phyloP scores from a whole-genome alignment of 768 basidiomycete genomes.

The Fomitopsis serialis region DNA sequence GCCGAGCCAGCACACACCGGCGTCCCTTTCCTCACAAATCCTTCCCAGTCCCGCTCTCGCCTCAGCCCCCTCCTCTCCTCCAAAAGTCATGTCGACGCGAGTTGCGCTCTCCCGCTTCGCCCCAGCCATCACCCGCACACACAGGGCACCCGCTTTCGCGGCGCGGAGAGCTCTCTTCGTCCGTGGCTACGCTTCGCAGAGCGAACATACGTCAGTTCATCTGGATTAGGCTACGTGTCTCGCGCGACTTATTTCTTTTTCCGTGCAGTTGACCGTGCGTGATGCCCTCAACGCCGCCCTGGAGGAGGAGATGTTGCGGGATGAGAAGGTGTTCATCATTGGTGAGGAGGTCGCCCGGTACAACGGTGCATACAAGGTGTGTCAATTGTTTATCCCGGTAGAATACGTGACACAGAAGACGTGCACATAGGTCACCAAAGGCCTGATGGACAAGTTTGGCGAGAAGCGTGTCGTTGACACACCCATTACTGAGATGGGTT shows the following conservation, averaged over 20 bases:
- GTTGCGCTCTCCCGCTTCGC: slow-evolving; percentile 60
- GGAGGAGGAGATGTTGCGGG: slow-evolving; percentile 99
- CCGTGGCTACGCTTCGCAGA: slow-evolving; percentile 64
- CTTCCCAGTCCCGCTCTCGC: slow-evolving; percentile 9
- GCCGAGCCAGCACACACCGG: slow-evolving; percentile 19
- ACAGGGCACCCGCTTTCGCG: slow-evolving; percentile 36
- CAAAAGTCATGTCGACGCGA: slow-evolving; percentile 54
- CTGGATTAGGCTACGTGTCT: not conserved
- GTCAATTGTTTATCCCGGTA: not conserved
- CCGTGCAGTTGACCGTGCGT: slow-evolving; percentile 87
- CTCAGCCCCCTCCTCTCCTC: slow-evolving; percentile 24
- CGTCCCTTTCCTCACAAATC: slow-evolving; percentile 12
- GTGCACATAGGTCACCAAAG: slow-evolving; percentile 81
- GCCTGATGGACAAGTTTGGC: slow-evolving; percentile 97
- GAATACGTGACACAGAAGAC: not conserved
- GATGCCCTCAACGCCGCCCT: slow-evolving; percentile 96
- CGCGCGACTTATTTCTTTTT: not conserved
- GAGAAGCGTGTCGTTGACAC: slow-evolving; percentile 98
- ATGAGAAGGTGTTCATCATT: slow-evolving; percentile 90
- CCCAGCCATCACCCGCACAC: slow-evolving; percentile 38
- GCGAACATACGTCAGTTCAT: slow-evolving; percentile 40
- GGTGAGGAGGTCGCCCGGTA: slow-evolving; percentile 99
- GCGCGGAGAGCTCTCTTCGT: slow-evolving; percentile 38
- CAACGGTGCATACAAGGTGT: slow-evolving; percentile 95
- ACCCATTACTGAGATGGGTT: slow-evolving; percentile 97